Evolutionary conservation across 2,329 filamentous ascomycete species (phyloP), one percentile per base, ranked within the genome.

Genomic region (Pyrenochaeta sp.): DNA sequence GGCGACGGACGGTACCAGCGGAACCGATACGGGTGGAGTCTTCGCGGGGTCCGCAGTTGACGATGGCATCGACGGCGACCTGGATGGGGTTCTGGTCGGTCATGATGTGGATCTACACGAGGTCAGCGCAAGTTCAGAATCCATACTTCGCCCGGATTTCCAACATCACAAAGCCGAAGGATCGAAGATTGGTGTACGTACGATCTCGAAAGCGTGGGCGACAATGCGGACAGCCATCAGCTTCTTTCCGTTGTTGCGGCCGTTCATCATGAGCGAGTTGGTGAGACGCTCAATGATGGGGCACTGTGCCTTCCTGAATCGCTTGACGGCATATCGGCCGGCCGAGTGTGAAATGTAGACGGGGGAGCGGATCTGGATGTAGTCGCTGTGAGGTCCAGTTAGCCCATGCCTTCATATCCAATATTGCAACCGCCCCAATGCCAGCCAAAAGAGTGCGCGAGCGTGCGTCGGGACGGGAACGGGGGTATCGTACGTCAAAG

Each of bases 231-330:
- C 93, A 75, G 94, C 95, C 92, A 96, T 96, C 76, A 97, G 87
- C 90, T 99, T 99, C 89, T 99, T 99, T 81, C 94, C 94, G 89
- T 96, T 99, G 90, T 99, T 99, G 82, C 94, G 94, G 81, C 94
- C 94, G 88, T 99, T 96, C 93, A 97, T 97, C 95, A 99, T 99
- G 77, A 99, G 88, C 51, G 94, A 97, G 89, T 99, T 99, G 85
- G 94, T 99, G 71, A 99, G 88, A 78, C 94, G 93, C 89, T 99
- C 94, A 76, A 99, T 96, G 87, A 99, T 97, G 73, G 94, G 94
- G 90, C 94, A 99, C 86, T 97, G 95, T 77, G 95, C 94, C 88
- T 99, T 99, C 84, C 94, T 90, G 90, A 99, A 99, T 76, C 95
- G 89, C 91, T 99, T 99, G 81, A 88, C 86, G 75, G 94, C 94